Evolutionary conservation across 805 yeast species (phyloP).

Genomic region (Blastobotrys chiropterorum): DNA sequence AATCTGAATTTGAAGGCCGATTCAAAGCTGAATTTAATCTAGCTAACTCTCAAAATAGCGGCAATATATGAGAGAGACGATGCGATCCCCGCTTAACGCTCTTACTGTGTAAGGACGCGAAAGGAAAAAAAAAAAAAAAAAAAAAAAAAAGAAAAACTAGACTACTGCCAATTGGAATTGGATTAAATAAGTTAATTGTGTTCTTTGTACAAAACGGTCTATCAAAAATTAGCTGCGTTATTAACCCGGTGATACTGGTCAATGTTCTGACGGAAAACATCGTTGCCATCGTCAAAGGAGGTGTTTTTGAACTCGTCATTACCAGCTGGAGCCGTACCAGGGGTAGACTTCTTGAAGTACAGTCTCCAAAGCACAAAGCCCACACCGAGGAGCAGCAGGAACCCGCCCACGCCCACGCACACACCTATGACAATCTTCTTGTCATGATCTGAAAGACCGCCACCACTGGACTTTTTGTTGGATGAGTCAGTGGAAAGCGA

Average conservation of each 20-base stretch:
- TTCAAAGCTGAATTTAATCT: no score
- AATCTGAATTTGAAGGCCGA: no score
- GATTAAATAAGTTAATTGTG: neutral
- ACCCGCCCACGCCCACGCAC: conserved; percentile 67
- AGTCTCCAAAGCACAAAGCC: conserved; percentile 22
- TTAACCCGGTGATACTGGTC: conserved; percentile 31
- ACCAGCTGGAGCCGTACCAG: conserved; percentile 11
- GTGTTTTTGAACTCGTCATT: conserved; percentile 15
- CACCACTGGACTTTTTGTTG: conserved; percentile 21
- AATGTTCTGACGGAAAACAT: conserved; percentile 31
- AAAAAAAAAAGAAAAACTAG: neutral
- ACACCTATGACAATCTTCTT: conserved; percentile 59
- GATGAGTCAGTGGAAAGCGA: conserved; percentile 15
- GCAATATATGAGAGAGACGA: no score
- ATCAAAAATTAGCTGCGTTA: conserved; percentile 31
- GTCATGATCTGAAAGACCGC: conserved; percentile 44
- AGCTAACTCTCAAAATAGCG: no score
- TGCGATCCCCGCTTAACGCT: no score
- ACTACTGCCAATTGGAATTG: neutral
- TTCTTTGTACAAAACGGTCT: neutral
- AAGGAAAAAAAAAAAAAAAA: neutral
- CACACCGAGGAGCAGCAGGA: conserved; percentile 41
- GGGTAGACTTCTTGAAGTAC: conserved; percentile 16
- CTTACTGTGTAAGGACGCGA: no score
- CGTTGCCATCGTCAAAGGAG: conserved; percentile 21